These are phyloP conservation scores for Sarcodon sp. DNA, from an alignment of 768 basidiomycete genomes.

Conservation along the genomic window DNA sequence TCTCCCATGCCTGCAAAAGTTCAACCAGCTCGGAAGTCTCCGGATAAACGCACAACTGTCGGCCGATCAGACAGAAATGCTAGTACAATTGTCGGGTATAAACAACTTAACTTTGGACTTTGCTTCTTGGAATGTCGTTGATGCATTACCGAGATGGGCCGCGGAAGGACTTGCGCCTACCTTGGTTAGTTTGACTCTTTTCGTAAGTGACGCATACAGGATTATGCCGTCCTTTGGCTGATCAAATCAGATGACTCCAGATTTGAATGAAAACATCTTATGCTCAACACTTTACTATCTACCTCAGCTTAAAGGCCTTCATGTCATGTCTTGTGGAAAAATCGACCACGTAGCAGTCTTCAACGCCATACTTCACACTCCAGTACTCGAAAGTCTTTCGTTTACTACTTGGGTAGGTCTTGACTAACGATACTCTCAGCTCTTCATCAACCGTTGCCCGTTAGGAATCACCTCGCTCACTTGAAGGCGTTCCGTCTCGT, in stretches of 20 bases:
- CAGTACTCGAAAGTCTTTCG: constrained; percentile 45
- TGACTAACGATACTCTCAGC: constrained; percentile 1
- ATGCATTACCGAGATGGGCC: constrained; percentile 47
- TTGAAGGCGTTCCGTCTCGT: constrained; percentile 5
- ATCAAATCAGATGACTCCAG: constrained; percentile 34
- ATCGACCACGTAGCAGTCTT: constrained; percentile 41
- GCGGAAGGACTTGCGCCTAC: constrained; percentile 22
- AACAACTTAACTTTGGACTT: constrained; percentile 38
- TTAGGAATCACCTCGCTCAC: constrained; percentile 22
- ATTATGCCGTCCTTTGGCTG: background rate
- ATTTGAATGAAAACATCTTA: constrained; percentile 40
- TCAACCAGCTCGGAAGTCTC: constrained; percentile 29
- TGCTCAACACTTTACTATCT: constrained; percentile 33
- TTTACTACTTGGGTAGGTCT: constrained; percentile 43
- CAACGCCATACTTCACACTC: constrained; percentile 29
- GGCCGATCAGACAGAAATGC: constrained; percentile 29
- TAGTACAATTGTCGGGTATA: constrained; percentile 27
- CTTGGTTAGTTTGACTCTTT: constrained; percentile 42
- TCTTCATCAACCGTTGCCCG: constrained; percentile 1
- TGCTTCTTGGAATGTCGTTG: constrained; percentile 51
- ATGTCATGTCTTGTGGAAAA: constrained; percentile 47
- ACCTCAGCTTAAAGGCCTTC: constrained; percentile 41
- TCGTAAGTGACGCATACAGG: constrained; percentile 28
- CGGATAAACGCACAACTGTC: constrained; percentile 43
- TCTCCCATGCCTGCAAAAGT: constrained; percentile 30